Conservation (phyloP, 2,329 filamentous ascomycete genomes). For the Monilinia fructigena region DNA sequence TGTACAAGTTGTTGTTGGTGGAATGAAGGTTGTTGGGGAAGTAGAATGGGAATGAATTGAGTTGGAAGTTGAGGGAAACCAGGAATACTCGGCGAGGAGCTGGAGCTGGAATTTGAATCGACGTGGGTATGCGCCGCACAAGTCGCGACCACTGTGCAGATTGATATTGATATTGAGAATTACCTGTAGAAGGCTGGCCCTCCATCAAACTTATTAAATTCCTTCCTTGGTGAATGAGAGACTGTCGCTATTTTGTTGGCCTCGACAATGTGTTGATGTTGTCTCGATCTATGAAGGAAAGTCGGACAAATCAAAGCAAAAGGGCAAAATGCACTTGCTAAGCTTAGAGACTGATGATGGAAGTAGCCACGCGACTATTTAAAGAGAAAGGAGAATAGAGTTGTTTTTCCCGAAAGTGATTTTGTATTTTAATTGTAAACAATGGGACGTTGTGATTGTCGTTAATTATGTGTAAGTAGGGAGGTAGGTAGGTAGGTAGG, state of each 20-base stretch:
- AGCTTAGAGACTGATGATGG: slow-evolving; percentile 1
- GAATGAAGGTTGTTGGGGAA: slow-evolving; percentile 57
- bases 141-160: slow-evolving; percentile 41
- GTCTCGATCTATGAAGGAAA: slow-evolving; percentile 4
- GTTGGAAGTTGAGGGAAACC: slow-evolving; percentile 41
- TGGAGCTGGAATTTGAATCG: slow-evolving; percentile 30
- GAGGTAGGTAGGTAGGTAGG: too few relatives aligned
- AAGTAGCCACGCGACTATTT: slow-evolving; percentile 23
- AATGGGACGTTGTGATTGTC: slow-evolving; percentile 9
- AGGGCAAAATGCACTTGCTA: slow-evolving; percentile 7
- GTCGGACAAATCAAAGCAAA: slow-evolving; percentile 9
- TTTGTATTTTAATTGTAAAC: slow-evolving; percentile 12
- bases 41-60: slow-evolving; percentile 56
- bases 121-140: slow-evolving; percentile 39
- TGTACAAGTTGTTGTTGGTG: slow-evolving; percentile 63
- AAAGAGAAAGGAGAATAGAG: neutral
- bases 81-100: slow-evolving; percentile 34
- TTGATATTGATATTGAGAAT: slow-evolving; percentile 42
- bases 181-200: slow-evolving; percentile 37
- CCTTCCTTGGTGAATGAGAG: slow-evolving; percentile 29
- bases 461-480: slow-evolving; percentile 1
- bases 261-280: neutral
- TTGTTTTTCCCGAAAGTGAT: neutral
- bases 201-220: slow-evolving; percentile 41
- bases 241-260: neutral